phyloP scores from a whole-genome alignment of 108 stramenopile species.

The Cylindrotheca closterium region DNA sequence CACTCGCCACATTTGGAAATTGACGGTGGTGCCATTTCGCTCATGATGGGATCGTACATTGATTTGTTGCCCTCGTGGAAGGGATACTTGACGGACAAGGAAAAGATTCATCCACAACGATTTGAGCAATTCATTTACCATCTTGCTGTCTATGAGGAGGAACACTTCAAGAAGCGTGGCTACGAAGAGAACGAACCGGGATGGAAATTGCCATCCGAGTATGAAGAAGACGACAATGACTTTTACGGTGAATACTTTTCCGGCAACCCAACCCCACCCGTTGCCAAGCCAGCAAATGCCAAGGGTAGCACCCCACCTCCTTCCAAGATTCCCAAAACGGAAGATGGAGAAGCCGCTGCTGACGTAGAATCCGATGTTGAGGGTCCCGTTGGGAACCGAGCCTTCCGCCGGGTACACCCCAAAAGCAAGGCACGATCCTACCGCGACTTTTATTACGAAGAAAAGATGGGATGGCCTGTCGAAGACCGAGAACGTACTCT shows the following conservation, averaged over 20 bases:
- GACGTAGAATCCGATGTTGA: conserved; percentile 17
- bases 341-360: conserved; percentile 18
- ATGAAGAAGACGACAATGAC: conserved; percentile 69
- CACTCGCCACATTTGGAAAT: conserved; percentile 94
- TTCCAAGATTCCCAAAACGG: conserved; percentile 1
- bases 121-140: conserved; percentile 93
- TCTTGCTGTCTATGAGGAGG: conserved; percentile 86
- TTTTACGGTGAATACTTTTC: conserved; percentile 79
- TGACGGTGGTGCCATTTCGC: conserved; percentile 88
- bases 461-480: conserved; percentile 80
- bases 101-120: conserved; percentile 84
- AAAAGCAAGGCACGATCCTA: conserved; percentile 75
- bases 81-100: conserved; percentile 91
- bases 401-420: conserved; percentile 64
- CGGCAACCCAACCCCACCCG: conserved; percentile 58
- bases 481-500: conserved; percentile 64
- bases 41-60: conserved; percentile 92
- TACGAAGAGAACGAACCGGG: conserved; percentile 92
- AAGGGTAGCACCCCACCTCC: conserved; percentile 43
- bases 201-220: conserved; percentile 69
- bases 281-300: conserved; percentile 61
- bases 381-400: conserved; percentile 33
- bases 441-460: conserved; percentile 93
- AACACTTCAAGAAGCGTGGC: conserved; percentile 89
- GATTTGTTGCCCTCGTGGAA: conserved; percentile 89